Conservation (phyloP, 2,329 filamentous ascomycete genomes). For the Colletotrichum sp. region DNA sequence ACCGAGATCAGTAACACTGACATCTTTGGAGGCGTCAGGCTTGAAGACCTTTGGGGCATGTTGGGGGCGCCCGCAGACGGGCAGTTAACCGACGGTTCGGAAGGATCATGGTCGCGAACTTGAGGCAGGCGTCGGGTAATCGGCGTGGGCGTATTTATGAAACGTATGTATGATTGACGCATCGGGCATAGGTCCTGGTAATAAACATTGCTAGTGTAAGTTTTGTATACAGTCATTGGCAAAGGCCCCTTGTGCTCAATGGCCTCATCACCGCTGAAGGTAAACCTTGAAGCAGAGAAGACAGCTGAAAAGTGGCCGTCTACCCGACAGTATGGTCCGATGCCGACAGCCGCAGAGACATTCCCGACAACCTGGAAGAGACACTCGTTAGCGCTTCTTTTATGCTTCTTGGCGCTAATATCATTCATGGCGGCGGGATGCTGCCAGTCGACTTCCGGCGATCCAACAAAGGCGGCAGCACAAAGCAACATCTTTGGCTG, state of each 20-base stretch:
- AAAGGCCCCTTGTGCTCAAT: background rate
- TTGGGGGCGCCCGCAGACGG: background rate
- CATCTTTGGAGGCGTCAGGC: background rate
- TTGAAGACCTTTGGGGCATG: constrained; percentile 4
- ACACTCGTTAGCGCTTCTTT: background rate
- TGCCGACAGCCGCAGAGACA: background rate
- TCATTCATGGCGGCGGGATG: background rate
- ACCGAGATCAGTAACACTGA: constrained; percentile 9
- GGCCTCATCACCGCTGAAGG: background rate
- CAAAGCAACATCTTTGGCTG: background rate
- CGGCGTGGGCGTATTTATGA: background rate
- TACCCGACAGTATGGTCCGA: background rate
- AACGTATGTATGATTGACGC: background rate
- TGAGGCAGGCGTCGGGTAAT: background rate
- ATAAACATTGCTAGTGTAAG: background rate
- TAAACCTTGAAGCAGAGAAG: background rate
- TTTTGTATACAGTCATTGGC: background rate
- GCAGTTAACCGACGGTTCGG: background rate
- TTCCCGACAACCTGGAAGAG: background rate
- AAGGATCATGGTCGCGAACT: background rate
- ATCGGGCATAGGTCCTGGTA: background rate
- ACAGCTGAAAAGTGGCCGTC: background rate
- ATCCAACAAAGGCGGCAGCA: background rate
- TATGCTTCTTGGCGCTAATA: background rate
- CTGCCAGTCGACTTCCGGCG: background rate